phyloP scores from a whole-genome alignment of 257 asterid species.

The Osmanthus fragrans region DNA sequence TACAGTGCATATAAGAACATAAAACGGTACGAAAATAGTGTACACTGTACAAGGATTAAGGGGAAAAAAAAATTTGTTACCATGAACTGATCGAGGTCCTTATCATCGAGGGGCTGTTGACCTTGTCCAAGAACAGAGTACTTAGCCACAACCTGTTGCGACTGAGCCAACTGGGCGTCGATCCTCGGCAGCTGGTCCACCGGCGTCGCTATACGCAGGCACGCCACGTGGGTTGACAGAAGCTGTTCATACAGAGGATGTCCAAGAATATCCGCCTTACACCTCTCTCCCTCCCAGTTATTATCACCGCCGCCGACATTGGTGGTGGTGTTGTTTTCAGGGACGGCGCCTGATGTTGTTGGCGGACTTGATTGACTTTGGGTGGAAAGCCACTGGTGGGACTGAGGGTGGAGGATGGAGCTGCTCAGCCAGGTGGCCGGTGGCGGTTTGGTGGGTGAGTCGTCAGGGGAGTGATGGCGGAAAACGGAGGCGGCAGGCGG shows the following conservation, averaged over 20 bases:
- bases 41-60: background rate
- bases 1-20: background rate
- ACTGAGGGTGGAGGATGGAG: slow-evolving; percentile 7
- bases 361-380: background rate
- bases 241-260: slow-evolving; percentile 90
- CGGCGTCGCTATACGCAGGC: slow-evolving; percentile 95
- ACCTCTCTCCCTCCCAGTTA: slow-evolving; percentile 83
- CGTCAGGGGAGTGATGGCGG: slow-evolving; percentile 5
- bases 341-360: background rate
- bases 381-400: slow-evolving; percentile 10
- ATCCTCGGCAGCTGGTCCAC: slow-evolving; percentile 97
- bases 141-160: slow-evolving; percentile 85
- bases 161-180: slow-evolving; percentile 93
- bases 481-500: background rate
- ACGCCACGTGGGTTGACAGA: slow-evolving; percentile 84
- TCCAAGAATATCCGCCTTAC: slow-evolving; percentile 76
- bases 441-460: slow-evolving; percentile 7
- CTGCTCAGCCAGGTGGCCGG: slow-evolving; percentile 4
- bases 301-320: slow-evolving; percentile 23
- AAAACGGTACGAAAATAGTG: background rate
- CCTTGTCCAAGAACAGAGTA: slow-evolving; percentile 70
- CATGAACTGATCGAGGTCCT: slow-evolving; percentile 97
- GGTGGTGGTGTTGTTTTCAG: background rate
- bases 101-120: slow-evolving; percentile 63
- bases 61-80: slow-evolving; percentile 31